Percentiles rank a stretch among this genome's conserved stretches.
These are phyloP conservation scores for Dalechampia spathulata DNA, from an alignment of 441 rosid genomes.

Conservation along the genomic window DNA sequence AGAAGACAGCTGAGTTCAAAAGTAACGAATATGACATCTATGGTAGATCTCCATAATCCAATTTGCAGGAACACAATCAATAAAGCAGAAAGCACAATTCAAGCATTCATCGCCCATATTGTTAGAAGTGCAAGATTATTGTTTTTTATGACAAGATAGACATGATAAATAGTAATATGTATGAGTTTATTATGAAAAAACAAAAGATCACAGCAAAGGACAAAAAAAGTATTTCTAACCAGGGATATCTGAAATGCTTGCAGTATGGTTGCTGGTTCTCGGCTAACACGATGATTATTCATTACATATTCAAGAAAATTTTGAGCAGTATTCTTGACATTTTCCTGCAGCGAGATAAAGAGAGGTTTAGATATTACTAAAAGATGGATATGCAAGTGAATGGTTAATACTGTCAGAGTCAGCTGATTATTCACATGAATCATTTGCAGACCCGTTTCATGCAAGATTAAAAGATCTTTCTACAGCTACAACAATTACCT, in stretches of 20 bases:
- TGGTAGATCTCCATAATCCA: no score
- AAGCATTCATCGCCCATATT: not conserved
- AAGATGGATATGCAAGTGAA: not conserved
- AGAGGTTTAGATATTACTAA: slow-evolving; percentile 8
- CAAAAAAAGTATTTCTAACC: slow-evolving; percentile 44
- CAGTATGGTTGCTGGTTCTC: slow-evolving; percentile 49
- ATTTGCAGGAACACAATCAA: not conserved
- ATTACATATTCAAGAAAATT: slow-evolving; percentile 65
- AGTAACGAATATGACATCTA: no score
- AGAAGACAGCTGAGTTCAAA: no score
- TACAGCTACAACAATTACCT: no score
- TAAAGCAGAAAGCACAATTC: not conserved
- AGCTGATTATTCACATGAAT: no score
- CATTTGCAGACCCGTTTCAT: no score
- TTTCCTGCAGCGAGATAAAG: slow-evolving; percentile 50
- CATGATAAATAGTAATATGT: not conserved
- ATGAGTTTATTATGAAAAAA: slow-evolving; percentile 1
- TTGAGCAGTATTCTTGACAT: slow-evolving; percentile 47
- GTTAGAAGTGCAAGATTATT: not conserved
- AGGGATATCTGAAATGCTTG: slow-evolving; percentile 90
- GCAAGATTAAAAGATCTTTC: no score
- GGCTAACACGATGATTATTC: slow-evolving; percentile 52
- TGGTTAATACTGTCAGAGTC: no score
- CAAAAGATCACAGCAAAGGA: slow-evolving; percentile 4
- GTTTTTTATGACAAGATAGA: not conserved